Base-by-base conservation (phyloP, 768 basidiomycete genomes). In the Brasilioporus rufonigricans region DNA sequence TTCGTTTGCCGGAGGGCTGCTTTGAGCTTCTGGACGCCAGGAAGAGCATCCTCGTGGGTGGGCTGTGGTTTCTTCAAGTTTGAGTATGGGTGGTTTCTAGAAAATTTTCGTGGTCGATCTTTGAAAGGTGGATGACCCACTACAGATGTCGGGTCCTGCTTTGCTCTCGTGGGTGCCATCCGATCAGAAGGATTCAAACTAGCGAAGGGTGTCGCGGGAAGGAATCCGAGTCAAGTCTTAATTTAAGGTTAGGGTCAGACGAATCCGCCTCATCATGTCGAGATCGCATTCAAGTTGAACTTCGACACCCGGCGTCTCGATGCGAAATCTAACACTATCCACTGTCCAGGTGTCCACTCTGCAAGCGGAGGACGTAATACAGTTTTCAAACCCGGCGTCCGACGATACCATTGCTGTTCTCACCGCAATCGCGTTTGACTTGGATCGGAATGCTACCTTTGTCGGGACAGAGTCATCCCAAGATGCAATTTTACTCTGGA, bases 1-100 rank as follows among this genome's bases (percentile, higher is more conserved):
- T 82, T 82, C 1, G 93, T 88, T 72, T 96, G 93, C 50, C 95
- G 76, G 50, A 98, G 73, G 26, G 85, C 76, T 6, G 93, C 80
- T 69, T 97, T 98, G 59, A 96, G 74, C 72, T 93, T 97, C 61
- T 89, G 89, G 7, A 93, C 80, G 16, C 93, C 93, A 3, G 86
- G 87, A 26, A 62, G 55, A 16, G 61, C 39, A 44, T 66, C 64
- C 3, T 65, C 62, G 11, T 44, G 24, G 16, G 32, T 24, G 6
- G 46, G 9, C 32, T 32, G 59, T n/a, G 41, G 23, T 12, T 56
- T 56, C 11, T 56, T 49, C 13, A 48, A 0, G 39, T 69, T 49
- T 16, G 49, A 0, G 39, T 69, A 67, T 5, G 63, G 63, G 1
- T 50, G 52, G 29, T 50, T 50, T 53, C 40, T 45, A 12, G 44